A percentile compares a stretch with the other conserved stretches of the same genome.
These are phyloP conservation scores for Parasitella parasitica DNA, from an alignment of 371 early-diverging fungal species.

Conservation along the genomic window DNA sequence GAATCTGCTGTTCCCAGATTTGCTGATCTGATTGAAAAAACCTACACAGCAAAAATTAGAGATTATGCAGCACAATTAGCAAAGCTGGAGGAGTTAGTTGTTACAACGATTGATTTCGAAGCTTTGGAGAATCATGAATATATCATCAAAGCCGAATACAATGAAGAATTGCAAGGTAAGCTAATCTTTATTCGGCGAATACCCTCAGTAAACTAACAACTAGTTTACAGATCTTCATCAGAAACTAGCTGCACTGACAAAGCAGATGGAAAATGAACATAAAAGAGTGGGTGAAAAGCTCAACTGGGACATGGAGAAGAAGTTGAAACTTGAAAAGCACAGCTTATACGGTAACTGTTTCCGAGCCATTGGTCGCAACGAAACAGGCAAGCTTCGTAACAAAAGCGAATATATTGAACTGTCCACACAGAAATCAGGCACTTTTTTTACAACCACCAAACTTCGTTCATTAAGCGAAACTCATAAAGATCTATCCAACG, in stretches of 20 bases:
- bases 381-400: conserved; percentile 47
- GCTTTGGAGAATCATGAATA: conserved; percentile 88
- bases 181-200: too few relatives aligned
- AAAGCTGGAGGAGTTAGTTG: conserved; percentile 67
- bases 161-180: conserved; percentile 74
- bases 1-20: conserved; percentile 30
- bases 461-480: conserved; percentile 59
- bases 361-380: conserved; percentile 69
- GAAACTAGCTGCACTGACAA: conserved; percentile 60
- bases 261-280: conserved; percentile 67
- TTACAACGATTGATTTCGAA: conserved; percentile 87
- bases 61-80: not conserved
- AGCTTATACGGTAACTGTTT: conserved; percentile 84
- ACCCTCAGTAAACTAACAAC: not conserved
- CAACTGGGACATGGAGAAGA: conserved; percentile 80
- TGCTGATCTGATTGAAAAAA: conserved; percentile 22
- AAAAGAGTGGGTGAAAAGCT: conserved; percentile 53
- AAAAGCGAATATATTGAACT: conserved; percentile 79
- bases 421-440: conserved; percentile 88
- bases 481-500: conserved; percentile 48
- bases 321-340: conserved; percentile 88
- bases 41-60: conserved; percentile 19
- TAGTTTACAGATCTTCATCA: conserved; percentile 53
- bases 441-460: conserved; percentile 78
- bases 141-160: conserved; percentile 84